Evolutionary conservation across 768 basidiomycete genomes (phyloP), one percentile per base, ranked within the genome.

Genomic region (Agrocybe pediades): DNA sequence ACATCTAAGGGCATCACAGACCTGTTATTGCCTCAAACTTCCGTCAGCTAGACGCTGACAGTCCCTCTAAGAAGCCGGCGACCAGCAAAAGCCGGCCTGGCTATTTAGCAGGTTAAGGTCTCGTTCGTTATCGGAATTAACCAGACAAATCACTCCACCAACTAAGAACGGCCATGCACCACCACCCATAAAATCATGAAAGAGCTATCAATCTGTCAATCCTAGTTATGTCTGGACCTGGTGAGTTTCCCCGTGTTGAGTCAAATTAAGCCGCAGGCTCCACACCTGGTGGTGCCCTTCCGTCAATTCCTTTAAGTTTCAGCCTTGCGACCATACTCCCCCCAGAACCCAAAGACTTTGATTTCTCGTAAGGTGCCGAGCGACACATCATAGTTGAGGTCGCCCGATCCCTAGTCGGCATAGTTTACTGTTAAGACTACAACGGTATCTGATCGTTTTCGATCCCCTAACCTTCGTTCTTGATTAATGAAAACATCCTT

Each of bases 101-200:
- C 87, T 90, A 90, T 88, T 90, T 87, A 89, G 88, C 87, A 88
- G 85, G 86, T 86, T 85, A 87, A 88, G 86, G 88, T 90, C 87
- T 90, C 87, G 82, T 88, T 90, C 84, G 83, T 89, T 89, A 90
- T 90, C 87, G 83, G 86, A 90, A 90, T 90, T 90, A 90, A 90
- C 88, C 89, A 90, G 89, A 91, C 89, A 90, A 90, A 90, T 90
- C 89, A 89, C 88, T 90, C 87, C 87, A 76, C 83, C 81, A 88
- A 88, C 86, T 87, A 88, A 87, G 85, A 88, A 88, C 81, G 84
- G 86, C 86, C 86, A 88, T 88, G 85, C 85, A 88, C 86, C 85
- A 87, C 85, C 86, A 87, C 85, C 86, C 84, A 87, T 83, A 81
- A 81, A 85, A 84, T 86, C 84, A 83, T 79, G 83, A 86, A 86